Percentiles rank a stretch among this genome's conserved stretches.
phyloP scores from a whole-genome alignment of 768 basidiomycete genomes.

The Favolaschia claudopus region DNA sequence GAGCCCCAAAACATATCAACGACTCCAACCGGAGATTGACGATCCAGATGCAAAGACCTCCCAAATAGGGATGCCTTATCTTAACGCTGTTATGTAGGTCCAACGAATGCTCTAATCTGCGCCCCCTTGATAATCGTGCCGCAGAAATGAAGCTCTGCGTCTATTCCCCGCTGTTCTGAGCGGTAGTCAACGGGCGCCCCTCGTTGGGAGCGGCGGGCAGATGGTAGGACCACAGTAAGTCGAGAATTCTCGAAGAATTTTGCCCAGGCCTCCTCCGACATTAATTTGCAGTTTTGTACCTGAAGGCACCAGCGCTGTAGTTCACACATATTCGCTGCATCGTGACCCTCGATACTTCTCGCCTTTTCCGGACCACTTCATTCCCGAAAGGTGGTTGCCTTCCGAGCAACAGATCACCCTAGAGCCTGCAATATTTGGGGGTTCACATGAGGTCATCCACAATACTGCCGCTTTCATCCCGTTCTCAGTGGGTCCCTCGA shows the following conservation, averaged over 20 bases:
- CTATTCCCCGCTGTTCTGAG: slow-evolving; percentile 58
- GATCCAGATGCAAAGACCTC: slow-evolving; percentile 33
- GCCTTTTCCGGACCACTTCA: slow-evolving; percentile 44
- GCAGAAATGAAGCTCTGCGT: slow-evolving; percentile 60
- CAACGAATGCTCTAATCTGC: neutral
- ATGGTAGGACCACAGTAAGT: slow-evolving; percentile 47
- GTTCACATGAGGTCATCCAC: slow-evolving; percentile 27
- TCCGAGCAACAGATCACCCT: slow-evolving; percentile 24
- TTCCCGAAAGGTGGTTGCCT: slow-evolving; percentile 49
- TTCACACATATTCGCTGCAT: slow-evolving; percentile 49
- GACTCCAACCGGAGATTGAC: slow-evolving; percentile 46
- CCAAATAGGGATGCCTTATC: slow-evolving; percentile 41
- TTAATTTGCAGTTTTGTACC: slow-evolving; percentile 48
- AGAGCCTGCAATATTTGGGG: slow-evolving; percentile 28
- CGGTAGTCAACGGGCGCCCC: slow-evolving; percentile 52
- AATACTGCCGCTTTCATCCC: slow-evolving; percentile 42
- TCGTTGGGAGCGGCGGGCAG: slow-evolving; percentile 44
- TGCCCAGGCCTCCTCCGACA: neutral
- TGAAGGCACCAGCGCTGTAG: slow-evolving; percentile 46
- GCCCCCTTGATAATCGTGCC: neutral
- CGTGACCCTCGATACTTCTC: slow-evolving; percentile 47
- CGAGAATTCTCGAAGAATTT: neutral
- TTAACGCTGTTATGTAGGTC: slow-evolving; percentile 46
- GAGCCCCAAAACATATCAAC: slow-evolving; percentile 40
- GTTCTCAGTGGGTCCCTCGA: slow-evolving; percentile 54